phyloP scores from a whole-genome alignment of 2,329 filamentous ascomycete species.

The Hypocreales sp. region DNA sequence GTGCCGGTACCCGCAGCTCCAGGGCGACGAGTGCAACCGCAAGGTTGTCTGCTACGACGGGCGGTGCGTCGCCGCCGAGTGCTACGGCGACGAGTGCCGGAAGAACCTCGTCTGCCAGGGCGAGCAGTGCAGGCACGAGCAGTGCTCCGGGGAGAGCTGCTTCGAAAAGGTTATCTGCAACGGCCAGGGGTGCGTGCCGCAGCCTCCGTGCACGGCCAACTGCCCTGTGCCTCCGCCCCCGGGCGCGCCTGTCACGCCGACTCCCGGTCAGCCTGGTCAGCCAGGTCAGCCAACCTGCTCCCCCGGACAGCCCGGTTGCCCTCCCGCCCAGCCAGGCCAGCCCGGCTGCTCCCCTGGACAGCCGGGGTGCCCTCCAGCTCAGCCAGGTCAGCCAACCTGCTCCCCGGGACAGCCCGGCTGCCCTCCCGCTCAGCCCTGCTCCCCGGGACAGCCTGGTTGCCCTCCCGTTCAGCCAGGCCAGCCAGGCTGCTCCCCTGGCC shows the following conservation, averaged over 20 bases:
- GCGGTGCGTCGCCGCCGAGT: constrained; percentile 13
- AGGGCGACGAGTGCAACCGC: constrained; percentile 10
- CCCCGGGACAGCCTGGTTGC: too few species aligned
- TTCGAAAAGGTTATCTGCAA: constrained; percentile 13
- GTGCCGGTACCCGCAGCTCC: constrained; percentile 12
- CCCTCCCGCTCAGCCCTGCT: too few species aligned
- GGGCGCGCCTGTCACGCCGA: background rate
- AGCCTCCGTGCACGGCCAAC: constrained; percentile 7
- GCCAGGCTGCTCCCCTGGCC: too few species aligned
- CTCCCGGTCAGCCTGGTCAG: too few species aligned
- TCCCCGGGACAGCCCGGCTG: too few species aligned
- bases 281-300: too few species aligned
- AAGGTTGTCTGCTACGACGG: constrained; percentile 18
- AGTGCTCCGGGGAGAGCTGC: constrained; percentile 15
- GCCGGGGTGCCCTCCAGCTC: too few species aligned
- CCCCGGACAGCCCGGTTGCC: too few species aligned
- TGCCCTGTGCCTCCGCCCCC: constrained; percentile 6
- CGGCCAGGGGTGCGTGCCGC: constrained; percentile 10
- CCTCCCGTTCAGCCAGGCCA: too few species aligned
- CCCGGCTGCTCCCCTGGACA: too few species aligned
- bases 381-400: too few species aligned
- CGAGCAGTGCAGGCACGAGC: constrained; percentile 13
- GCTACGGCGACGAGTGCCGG: constrained; percentile 13
- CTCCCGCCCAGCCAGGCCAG: too few species aligned
- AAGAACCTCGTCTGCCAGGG: constrained; percentile 18